Evolutionary conservation across 1,284 basidiomycete genomes (phyloP).

Genomic region (Cryptococcus depauperatus): DNA sequence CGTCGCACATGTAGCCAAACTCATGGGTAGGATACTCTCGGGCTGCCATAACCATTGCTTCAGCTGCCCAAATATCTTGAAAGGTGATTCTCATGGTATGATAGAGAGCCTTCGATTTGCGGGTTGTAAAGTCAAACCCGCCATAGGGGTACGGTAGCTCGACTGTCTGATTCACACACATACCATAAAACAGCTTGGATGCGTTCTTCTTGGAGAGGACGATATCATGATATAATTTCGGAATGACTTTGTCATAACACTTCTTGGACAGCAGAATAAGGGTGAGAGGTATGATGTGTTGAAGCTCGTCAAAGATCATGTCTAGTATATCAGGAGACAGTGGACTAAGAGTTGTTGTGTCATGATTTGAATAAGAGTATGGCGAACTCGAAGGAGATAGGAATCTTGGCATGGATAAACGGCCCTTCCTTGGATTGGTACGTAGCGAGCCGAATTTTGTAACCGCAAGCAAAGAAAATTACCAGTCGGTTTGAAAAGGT

Average conservation of each 20-base stretch:
- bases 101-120: constrained; percentile 1
- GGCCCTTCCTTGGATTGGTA: no score
- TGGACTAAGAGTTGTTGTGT: constrained; percentile 1
- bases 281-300: neutral
- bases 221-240: neutral
- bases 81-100: neutral
- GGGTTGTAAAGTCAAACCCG: neutral
- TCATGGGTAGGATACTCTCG: constrained; percentile 3
- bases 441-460: no score
- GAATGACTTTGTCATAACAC: constrained; percentile 1
- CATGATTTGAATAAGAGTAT: neutral
- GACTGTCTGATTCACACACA: constrained; percentile 1
- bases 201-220: constrained; percentile 1
- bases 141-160: constrained; percentile 5
- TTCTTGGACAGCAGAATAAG: neutral
- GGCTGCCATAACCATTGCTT: constrained; percentile 1
- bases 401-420: neutral
- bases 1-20: constrained; percentile 1
- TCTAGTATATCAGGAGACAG: neutral
- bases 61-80: constrained; percentile 3
- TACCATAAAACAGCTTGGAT: neutral
- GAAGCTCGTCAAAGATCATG: constrained; percentile 4
- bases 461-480: no score
- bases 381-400: neutral
- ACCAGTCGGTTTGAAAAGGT: no score